Base-by-base conservation (phyloP, 2,329 filamentous ascomycete species). In the Lecanicillium sp. region DNA sequence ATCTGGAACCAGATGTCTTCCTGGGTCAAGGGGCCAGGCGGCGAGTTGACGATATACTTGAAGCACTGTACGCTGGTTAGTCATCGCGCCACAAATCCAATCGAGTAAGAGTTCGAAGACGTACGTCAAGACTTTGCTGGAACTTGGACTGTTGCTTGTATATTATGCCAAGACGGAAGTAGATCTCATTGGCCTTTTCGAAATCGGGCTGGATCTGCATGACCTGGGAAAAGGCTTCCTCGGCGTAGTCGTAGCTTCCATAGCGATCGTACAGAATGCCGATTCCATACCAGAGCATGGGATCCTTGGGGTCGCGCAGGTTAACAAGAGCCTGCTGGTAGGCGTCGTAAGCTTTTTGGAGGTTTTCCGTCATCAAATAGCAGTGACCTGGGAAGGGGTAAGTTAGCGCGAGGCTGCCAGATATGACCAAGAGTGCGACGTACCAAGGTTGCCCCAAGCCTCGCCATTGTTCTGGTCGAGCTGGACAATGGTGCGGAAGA, bases 1-100 rank as follows among this genome's bases (percentile, higher is more conserved):
- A 98, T 97, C 62, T 98, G 92, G 69, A 98, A 98, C 90, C 90
- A 97, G 44, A 98, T 98, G 53, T 98, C 92, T 61, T 97, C 90
- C 60, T 97, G 89, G 0, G 89, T 96, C 51, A 98, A 64, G 3
- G 92, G 92, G 4, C 87, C 81, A 3, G 92, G 92, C 19, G 92
- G 90, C 38, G 94, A 89, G 49, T 78, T 84, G 46, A 97, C 89
- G 50, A 98, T 98, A 59, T 95, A 97, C 64, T 92, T 92, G 69
- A 98, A 98, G 69, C 92, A 97, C 87, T 96, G 42, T 13, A 43
- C 9, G 43, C 8, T 20, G 34, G 22, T 36, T 25, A 36, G 20
- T 36, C 4, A 36, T 7, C 11, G 34, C 10, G 11, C n/a, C n/a
- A n/a, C n/a, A n/a, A n/a, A n/a, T n/a, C n/a, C n/a, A n/a, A n/a